Evolutionary conservation across 306 rosid species (phyloP), one percentile per base, ranked within the genome.

Genomic region (Hylodesmum podocarpum): DNA sequence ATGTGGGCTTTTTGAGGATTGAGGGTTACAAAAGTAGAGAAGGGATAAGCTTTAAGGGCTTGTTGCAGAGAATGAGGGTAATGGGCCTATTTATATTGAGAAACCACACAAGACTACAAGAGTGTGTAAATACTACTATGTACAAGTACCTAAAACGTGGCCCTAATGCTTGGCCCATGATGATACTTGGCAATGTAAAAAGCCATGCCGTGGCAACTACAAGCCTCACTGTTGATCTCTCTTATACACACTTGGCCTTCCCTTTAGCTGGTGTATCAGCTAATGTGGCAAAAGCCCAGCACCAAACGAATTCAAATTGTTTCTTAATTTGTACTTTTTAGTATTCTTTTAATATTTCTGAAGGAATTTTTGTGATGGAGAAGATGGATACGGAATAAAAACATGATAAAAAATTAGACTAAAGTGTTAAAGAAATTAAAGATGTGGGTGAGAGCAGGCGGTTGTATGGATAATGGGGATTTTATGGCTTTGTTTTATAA

Each of bases 161-260:
- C 91, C 46, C 33, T 1, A 7, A 64, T 5, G 19, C 73, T 61
- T 84, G 68, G 83, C 44, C 15, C 15, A 66, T 1, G 25, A 4
- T 83, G 90, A 80, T 88, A 94, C 94, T 81, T 94, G 97, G 89
- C 97, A 79, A n/a, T 46, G 75, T 24, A 80, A 76, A 78, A 75
- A 18, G 82, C 58, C 63, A 79, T 80, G 79, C 82, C 96, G 98
- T 91, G 97, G 89, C 98, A 75, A 62, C 8, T 22, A 34, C 9
- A 8, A 72, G 69, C 79, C 82, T 85, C 73, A 84, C 78, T 80
- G 83, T 89, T 78, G 15, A 53, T 50, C 61, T 82, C 83, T 89
- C 83, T 88, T 29, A 2, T 34, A 77, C 81, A 88, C 96, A 89
- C 93, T 83, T 92, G 96, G 97, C 97, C 9, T 37, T 1, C 4